Evolutionary conservation across 768 basidiomycete genomes (phyloP), one percentile per base, ranked within the genome.

Genomic region (Termitomyces sp.): DNA sequence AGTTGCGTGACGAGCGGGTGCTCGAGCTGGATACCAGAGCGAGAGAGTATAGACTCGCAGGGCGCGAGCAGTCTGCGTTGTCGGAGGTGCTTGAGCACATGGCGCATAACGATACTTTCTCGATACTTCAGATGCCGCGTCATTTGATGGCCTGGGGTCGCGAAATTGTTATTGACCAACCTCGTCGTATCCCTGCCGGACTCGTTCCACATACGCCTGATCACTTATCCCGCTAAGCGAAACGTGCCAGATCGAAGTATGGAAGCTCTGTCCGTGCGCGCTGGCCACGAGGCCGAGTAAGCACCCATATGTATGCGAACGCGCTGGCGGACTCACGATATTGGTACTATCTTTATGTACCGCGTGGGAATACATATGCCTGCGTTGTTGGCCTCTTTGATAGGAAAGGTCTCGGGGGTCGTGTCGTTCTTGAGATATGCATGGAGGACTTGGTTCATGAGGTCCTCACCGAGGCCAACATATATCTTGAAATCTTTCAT

Each of bases 401-500:
- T 70, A 4, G 76, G 56, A 66, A 92, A 90, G 0, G 81, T 85
- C 68, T 93, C 90, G 0, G 83, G 71, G 4, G 77, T 69, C 2
- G 73, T 57, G 60, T 90, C 87, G 62, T 92, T 90, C 69, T 84
- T 85, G 56, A 92, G 79, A 2, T 76, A 73, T 0, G 81, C 69
- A 51, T 83, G 82, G 10, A 92, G 72, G 35, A 88, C 81, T 65
- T 91, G 84, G 2, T 75, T 81, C 81, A 92, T 80, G 64, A 81
- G 80, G 63, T 89, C 84, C 58, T 82, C 77, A 24, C 80, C 77
- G 40, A 80, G 71, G 6, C 90, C 91, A 20, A 85, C 80, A 58
- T 81, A 84, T 12, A 92, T 66, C 67, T 85, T 86, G 75, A 92
- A 88, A 56, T 91, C 88, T 66, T 89, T 90, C 85, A 89, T 85